Conservation (phyloP, 768 basidiomycete species). For the Collybiopsis confluens region DNA sequence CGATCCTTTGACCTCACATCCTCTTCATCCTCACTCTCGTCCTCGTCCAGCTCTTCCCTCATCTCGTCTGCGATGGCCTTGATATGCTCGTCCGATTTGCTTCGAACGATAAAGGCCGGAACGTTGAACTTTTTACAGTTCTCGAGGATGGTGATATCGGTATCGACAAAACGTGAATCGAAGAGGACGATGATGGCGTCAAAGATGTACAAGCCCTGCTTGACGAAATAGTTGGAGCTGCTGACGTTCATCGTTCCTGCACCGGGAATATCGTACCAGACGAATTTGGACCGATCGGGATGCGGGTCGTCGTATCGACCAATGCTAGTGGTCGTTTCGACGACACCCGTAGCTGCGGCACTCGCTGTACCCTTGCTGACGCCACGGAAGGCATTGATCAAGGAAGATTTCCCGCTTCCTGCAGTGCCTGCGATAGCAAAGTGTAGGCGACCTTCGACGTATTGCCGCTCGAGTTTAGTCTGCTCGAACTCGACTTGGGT, state of each 20-base stretch:
- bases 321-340: conserved; percentile 23
- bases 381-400: conserved; percentile 32
- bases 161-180: conserved; percentile 28
- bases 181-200: conserved; percentile 29
- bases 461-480: conserved; percentile 8
- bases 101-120: conserved; percentile 30
- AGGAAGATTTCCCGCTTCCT: conserved; percentile 32
- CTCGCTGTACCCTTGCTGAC: conserved; percentile 17
- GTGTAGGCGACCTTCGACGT: conserved; percentile 24
- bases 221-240: conserved; percentile 31
- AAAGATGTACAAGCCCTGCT: conserved; percentile 32
- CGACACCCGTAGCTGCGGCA: conserved; percentile 25
- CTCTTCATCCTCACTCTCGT: neutral
- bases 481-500: conserved; percentile 17
- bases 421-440: conserved; percentile 29
- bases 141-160: conserved; percentile 27
- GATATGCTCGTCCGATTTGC: conserved; percentile 25
- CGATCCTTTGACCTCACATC: conserved; percentile 1
- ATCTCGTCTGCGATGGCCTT: neutral
- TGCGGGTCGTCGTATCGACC: conserved; percentile 22
- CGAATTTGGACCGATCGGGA: conserved; percentile 15
- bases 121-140: conserved; percentile 26
- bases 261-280: conserved; percentile 35
- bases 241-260: conserved; percentile 26
- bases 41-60: conserved; percentile 1